Percentiles rank a stretch among this genome's conserved stretches.
Conservation (phyloP, 1,284 basidiomycete species). For the Trichosporon faecale region DNA sequence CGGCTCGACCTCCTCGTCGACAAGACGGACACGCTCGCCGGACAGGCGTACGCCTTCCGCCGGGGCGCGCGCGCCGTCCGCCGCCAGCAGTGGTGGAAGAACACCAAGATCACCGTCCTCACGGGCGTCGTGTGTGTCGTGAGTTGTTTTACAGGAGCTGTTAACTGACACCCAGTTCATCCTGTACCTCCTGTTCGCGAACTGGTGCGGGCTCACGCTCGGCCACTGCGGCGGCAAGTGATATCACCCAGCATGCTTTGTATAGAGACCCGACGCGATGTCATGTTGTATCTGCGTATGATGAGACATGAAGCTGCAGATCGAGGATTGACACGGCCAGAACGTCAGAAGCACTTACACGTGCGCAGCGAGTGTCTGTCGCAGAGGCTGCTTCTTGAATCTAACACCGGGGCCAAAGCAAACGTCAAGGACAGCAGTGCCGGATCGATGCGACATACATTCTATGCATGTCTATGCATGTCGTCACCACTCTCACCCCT, state of each 20-base stretch:
- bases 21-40: constrained; percentile 94
- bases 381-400: too few species aligned
- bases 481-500: too few species aligned
- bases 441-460: too few species aligned
- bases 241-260: constrained; percentile 2
- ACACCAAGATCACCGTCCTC: constrained; percentile 70
- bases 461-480: too few species aligned
- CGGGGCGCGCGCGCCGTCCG: constrained; percentile 81
- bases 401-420: too few species aligned
- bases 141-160: constrained; percentile 50
- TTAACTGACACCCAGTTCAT: constrained; percentile 57
- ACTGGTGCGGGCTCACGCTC: constrained; percentile 71
- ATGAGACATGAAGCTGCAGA: neutral
- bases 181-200: constrained; percentile 73
- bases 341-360: neutral
- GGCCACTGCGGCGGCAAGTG: constrained; percentile 30
- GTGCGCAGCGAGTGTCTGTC: too few species aligned
- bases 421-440: too few species aligned
- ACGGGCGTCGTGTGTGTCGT: constrained; percentile 71
- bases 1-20: constrained; percentile 93
- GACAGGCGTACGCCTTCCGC: constrained; percentile 92
- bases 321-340: too few species aligned
- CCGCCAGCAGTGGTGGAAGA: constrained; percentile 97
- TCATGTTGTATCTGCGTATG: constrained; percentile 20
- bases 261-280: constrained; percentile 15